phyloP scores from a whole-genome alignment of 2,329 filamentous ascomycete genomes.

The Bipolaris sorokiniana region DNA sequence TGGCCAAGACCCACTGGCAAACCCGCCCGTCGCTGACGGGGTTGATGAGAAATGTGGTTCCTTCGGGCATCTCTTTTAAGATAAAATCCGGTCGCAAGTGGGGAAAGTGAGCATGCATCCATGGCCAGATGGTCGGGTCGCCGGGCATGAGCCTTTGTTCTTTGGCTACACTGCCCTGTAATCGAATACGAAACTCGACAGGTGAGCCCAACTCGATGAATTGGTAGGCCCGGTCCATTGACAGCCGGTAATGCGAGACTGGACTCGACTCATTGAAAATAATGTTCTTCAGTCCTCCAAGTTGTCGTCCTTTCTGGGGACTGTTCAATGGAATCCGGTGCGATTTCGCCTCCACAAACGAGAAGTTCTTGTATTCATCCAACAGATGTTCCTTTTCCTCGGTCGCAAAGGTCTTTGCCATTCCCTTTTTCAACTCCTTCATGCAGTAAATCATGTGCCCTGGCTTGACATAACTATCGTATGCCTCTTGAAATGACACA shows the following conservation, averaged over 20 bases:
- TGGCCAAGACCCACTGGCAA: constrained; percentile 35
- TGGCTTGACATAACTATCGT: constrained; percentile 26
- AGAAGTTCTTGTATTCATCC: constrained; percentile 12
- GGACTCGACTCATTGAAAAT: constrained; percentile 25
- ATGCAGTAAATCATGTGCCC: constrained; percentile 30
- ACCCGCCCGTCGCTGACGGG: constrained; percentile 32
- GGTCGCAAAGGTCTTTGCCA: constrained; percentile 3
- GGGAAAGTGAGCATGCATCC: constrained; percentile 35
- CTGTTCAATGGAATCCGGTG: background rate
- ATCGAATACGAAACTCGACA: constrained; percentile 32
- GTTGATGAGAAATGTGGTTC: constrained; percentile 24
- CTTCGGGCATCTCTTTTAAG: constrained; percentile 36
- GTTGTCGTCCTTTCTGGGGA: constrained; percentile 7
- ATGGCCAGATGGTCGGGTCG: constrained; percentile 20
- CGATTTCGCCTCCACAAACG: constrained; percentile 14
- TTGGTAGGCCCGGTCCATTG: constrained; percentile 34
- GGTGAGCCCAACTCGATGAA: constrained; percentile 28
- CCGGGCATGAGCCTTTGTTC: constrained; percentile 3
- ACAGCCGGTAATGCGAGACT: constrained; percentile 6
- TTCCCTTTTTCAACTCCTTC: constrained; percentile 5
- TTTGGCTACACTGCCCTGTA: constrained; percentile 10
- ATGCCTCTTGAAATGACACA: constrained; percentile 28
- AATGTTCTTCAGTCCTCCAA: constrained; percentile 26
- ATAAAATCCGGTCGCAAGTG: constrained; percentile 43
- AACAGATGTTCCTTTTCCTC: constrained; percentile 7